Evolutionary conservation across 306 rosid genomes (phyloP).

Genomic region (Trifolium pratense): DNA sequence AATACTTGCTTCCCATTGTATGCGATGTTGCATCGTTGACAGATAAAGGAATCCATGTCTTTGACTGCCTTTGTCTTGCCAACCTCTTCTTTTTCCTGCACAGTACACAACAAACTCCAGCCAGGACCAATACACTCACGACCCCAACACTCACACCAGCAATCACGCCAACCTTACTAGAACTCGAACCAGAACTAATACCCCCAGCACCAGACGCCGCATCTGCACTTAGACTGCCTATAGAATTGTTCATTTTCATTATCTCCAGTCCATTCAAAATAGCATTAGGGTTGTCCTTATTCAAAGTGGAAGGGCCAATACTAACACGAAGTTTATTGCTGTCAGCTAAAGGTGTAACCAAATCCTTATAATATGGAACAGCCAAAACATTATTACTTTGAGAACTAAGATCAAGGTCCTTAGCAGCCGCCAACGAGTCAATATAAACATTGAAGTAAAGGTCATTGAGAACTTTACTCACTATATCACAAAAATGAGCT

Average conservation of each 20-base stretch:
- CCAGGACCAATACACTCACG: constrained; percentile 53
- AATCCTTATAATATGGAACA: constrained; percentile 59
- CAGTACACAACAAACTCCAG: constrained; percentile 48
- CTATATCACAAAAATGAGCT: constrained; percentile 85
- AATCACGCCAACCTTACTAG: constrained; percentile 59
- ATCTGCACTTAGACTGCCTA: constrained; percentile 61
- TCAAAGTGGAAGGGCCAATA: constrained; percentile 60
- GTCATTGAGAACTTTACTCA: constrained; percentile 53
- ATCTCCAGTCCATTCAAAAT: constrained; percentile 93
- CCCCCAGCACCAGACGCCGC: constrained; percentile 31
- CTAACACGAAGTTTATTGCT: constrained; percentile 57
- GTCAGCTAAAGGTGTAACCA: constrained; percentile 48
- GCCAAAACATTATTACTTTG: constrained; percentile 43
- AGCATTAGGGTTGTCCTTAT: constrained; percentile 55
- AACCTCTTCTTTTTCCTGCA: constrained; percentile 59
- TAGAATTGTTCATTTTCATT: constrained; percentile 82
- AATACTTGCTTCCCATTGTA: constrained; percentile 82
- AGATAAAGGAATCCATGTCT: constrained; percentile 76
- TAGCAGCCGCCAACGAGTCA: constrained; percentile 52
- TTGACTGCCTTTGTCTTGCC: constrained; percentile 58
- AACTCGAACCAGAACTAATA: constrained; percentile 47
- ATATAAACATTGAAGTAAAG: constrained; percentile 80
- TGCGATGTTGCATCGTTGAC: constrained; percentile 61
- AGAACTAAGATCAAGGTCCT: constrained; percentile 54
- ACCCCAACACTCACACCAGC: constrained; percentile 68